phyloP scores from a whole-genome alignment of 2,329 filamentous ascomycete species.

The Tolypocladium album region DNA sequence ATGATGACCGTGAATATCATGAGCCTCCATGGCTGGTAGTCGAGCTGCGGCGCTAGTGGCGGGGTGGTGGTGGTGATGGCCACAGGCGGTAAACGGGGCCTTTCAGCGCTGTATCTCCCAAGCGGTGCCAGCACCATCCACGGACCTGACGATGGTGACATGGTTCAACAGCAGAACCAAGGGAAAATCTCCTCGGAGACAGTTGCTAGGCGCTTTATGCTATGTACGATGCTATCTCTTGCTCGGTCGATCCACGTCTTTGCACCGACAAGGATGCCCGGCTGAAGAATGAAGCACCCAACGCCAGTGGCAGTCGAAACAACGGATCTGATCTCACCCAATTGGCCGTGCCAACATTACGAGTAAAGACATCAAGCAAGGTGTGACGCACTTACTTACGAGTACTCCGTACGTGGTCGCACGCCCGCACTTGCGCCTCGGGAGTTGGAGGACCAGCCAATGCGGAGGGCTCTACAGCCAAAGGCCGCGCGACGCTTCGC shows the following conservation, averaged over 20 bases:
- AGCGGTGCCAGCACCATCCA: not conserved
- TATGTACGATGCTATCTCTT: too few species aligned
- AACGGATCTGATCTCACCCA: not conserved
- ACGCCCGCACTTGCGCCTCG: not conserved
- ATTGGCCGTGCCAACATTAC: constrained; percentile 1
- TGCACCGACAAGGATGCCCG: not conserved
- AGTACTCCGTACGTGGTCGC: constrained; percentile 1
- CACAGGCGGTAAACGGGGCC: not conserved
- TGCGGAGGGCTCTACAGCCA: not conserved
- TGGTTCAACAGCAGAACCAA: too few species aligned
- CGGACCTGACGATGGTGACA: too few species aligned
- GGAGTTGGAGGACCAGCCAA: not conserved
- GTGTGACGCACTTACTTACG: too few species aligned
- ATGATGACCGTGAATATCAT: not conserved
- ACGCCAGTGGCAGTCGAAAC: not conserved
- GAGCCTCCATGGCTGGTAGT: not conserved
- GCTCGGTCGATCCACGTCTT: not conserved
- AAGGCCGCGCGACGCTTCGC: not conserved
- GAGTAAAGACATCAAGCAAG: too few species aligned
- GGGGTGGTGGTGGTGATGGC: not conserved
- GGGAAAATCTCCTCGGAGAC: too few species aligned
- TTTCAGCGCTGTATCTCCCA: not conserved
- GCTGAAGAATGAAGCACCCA: too few species aligned
- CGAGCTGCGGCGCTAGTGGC: not conserved
- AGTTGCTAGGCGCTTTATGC: too few species aligned